These are phyloP conservation scores for Claviceps purpurea DNA, from an alignment of 2,329 filamentous ascomycete species.

Conservation along the genomic window DNA sequence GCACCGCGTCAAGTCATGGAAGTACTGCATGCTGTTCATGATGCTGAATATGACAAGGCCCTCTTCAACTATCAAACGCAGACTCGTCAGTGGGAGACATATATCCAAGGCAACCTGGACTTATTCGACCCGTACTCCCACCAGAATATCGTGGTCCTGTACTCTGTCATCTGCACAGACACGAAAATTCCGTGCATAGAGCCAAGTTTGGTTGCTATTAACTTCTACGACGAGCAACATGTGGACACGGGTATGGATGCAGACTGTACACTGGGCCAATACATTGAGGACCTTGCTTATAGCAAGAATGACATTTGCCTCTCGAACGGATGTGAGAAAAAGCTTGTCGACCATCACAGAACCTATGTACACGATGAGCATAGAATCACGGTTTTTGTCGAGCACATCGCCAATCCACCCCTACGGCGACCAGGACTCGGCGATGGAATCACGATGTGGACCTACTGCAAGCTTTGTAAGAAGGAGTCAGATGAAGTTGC, in stretches of 20 bases:
- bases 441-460: conserved; percentile 88
- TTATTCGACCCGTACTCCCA: conserved; percentile 92
- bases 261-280: conserved; percentile 88
- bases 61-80: conserved; percentile 89
- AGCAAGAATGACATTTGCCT: conserved; percentile 65
- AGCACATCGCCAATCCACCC: conserved; percentile 36
- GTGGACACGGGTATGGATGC: conserved; percentile 58
- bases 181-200: conserved; percentile 90
- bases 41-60: conserved; percentile 93
- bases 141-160: conserved; percentile 89
- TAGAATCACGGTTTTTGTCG: conserved; percentile 81
- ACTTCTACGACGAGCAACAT: conserved; percentile 89
- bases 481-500: conserved; percentile 79
- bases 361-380: conserved; percentile 96
- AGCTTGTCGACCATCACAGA: conserved; percentile 83
- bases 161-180: conserved; percentile 84
- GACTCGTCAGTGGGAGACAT: conserved; percentile 91
- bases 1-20: conserved; percentile 82
- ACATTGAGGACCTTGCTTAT: conserved; percentile 79
- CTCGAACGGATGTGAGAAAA: conserved; percentile 72
- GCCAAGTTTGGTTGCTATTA: conserved; percentile 77
- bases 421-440: conserved; percentile 28
- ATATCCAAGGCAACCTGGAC: conserved; percentile 75
- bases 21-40: conserved; percentile 85
- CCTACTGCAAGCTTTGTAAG: conserved; percentile 81